Conservation (phyloP, 192 early-diverging fungal species). For the Linnemannia exigua region DNA sequence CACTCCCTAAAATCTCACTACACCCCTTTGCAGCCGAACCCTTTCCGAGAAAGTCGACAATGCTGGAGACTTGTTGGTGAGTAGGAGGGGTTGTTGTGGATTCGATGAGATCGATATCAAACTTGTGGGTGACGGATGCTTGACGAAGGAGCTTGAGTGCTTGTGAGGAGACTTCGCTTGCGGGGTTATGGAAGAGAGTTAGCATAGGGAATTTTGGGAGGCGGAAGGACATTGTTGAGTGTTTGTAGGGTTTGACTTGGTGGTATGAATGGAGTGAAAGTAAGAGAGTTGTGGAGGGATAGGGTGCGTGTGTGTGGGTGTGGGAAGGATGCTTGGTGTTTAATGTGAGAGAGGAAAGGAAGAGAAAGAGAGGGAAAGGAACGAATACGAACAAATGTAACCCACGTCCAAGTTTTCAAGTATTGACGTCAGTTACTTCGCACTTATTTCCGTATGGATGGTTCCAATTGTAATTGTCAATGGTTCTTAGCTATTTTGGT, state of each 20-base stretch:
- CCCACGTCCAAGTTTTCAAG: too few species aligned
- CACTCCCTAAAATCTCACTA: conserved; percentile 16
- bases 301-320: not conserved
- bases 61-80: conserved; percentile 49
- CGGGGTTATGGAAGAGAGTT: conserved; percentile 43
- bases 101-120: conserved; percentile 43
- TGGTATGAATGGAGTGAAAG: not conserved
- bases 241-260: not conserved
- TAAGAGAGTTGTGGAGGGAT: not conserved
- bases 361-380: too few species aligned
- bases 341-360: not conserved
- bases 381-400: too few species aligned
- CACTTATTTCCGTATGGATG: too few species aligned
- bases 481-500: not conserved
- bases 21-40: conserved; percentile 29
- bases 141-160: conserved; percentile 32
- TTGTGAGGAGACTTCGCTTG: conserved; percentile 17
- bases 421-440: too few species aligned
- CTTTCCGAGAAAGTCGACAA: conserved; percentile 39
- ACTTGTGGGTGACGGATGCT: conserved; percentile 33
- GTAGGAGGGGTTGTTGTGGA: conserved; percentile 20
- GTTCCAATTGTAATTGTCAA: not conserved
- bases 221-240: conserved; percentile 40
- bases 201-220: conserved; percentile 50
- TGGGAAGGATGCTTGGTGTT: not conserved